These are phyloP conservation scores for Exidia glandulosa DNA, from an alignment of 768 basidiomycete genomes.

Conservation along the genomic window DNA sequence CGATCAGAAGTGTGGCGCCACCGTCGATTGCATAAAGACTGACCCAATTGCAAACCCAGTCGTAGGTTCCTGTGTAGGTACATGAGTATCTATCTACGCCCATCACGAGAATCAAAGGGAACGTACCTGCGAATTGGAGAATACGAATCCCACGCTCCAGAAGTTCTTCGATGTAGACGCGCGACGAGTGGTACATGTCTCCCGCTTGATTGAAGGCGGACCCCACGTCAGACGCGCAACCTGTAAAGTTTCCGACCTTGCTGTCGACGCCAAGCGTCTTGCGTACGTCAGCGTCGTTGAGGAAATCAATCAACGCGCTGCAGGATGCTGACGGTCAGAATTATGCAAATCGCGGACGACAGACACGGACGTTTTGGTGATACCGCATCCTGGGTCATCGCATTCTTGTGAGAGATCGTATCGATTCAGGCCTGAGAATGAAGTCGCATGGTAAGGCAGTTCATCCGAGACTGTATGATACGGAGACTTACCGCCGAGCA, in stretches of 20 bases:
- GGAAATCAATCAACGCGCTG: constrained; percentile 31
- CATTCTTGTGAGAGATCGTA: constrained; percentile 25
- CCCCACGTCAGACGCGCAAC: constrained; percentile 44
- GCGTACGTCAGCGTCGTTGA: constrained; percentile 35
- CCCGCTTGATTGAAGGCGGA: constrained; percentile 41
- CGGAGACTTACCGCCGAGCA: constrained; percentile 24
- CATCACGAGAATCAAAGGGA: background rate
- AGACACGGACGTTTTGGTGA: background rate
- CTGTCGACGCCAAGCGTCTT: constrained; percentile 34
- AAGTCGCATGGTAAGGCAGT: background rate
- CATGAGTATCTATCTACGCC: background rate
- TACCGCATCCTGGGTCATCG: background rate
- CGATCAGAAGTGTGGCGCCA: background rate
- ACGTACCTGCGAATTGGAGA: constrained; percentile 54
- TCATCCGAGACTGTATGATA: background rate
- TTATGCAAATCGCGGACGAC: background rate
- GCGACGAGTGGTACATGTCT: background rate
- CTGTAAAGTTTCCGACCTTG: constrained; percentile 38
- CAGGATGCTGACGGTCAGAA: constrained; percentile 19
- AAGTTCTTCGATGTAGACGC: constrained; percentile 46
- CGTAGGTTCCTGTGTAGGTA: background rate
- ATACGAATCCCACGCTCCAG: constrained; percentile 68
- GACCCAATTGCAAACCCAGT: background rate
- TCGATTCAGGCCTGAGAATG: constrained; percentile 7
- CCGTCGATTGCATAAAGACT: background rate